Evolutionary conservation across 345 rosid species (phyloP).

Genomic region (Cardamine occulta): DNA sequence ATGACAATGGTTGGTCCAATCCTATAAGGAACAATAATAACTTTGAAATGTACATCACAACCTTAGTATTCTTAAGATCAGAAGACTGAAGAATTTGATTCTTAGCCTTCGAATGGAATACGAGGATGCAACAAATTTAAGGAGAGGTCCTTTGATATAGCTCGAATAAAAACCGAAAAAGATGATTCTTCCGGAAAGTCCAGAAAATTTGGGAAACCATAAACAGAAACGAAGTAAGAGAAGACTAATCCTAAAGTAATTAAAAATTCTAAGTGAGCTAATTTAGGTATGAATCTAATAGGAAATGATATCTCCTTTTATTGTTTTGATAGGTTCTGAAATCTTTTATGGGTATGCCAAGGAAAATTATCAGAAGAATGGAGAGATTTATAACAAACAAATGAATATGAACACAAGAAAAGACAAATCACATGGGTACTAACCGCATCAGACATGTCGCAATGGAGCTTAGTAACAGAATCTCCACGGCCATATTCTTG

Average conservation of each 20-base stretch:
- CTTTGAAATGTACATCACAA: neutral
- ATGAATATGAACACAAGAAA: neutral
- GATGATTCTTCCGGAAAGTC: neutral
- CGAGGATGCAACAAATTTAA: neutral
- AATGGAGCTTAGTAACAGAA: conserved; percentile 89
- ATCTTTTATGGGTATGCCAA: conserved; percentile 19
- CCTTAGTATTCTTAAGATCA: neutral
- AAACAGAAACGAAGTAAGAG: neutral
- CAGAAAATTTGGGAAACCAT: neutral
- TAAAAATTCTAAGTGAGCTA: neutral
- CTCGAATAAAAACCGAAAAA: neutral
- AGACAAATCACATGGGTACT: conserved; percentile 17
- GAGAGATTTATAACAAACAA: neutral
- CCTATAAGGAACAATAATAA: neutral
- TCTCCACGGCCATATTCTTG: conserved; percentile 86
- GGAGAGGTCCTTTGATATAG: neutral
- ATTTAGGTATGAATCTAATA: neutral
- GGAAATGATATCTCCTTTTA: neutral
- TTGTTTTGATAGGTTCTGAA: neutral
- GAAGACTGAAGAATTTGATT: neutral
- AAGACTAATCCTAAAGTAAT: neutral
- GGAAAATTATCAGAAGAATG: neutral
- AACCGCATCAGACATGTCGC: conserved; percentile 92
- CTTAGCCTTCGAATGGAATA: neutral
- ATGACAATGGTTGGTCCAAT: neutral